A percentile compares a stretch with the other conserved stretches of the same genome.
phyloP scores from a whole-genome alignment of 495 filamentous ascomycete species.

The Aspergillus sclerotioniger region DNA sequence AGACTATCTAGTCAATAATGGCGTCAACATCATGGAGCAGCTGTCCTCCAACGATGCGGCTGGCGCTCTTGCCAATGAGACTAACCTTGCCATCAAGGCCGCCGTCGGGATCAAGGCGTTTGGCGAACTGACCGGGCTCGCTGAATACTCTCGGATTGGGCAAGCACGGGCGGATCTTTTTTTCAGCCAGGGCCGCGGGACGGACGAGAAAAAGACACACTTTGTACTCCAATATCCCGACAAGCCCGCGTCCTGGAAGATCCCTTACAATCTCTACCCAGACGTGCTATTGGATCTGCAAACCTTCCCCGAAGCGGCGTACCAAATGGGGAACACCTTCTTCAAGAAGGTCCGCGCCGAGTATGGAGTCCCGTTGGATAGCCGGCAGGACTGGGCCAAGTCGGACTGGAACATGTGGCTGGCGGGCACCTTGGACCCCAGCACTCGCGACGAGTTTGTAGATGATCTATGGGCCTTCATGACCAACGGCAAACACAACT shows the following conservation, averaged over 20 bases:
- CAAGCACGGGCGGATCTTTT: constrained; percentile 39
- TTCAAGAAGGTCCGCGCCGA: constrained; percentile 38
- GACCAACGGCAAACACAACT: constrained; percentile 46
- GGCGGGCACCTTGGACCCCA: constrained; percentile 32
- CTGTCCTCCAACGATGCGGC: constrained; percentile 56
- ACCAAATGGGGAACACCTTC: constrained; percentile 39
- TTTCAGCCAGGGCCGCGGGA: constrained; percentile 38
- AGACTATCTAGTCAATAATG: constrained; percentile 50
- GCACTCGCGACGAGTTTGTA: constrained; percentile 35
- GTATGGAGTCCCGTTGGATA: constrained; percentile 46
- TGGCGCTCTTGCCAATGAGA: constrained; percentile 51
- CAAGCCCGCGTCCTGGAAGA: constrained; percentile 37
- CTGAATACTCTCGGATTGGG: constrained; percentile 40
- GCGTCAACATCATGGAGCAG: constrained; percentile 48
- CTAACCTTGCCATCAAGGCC: constrained; percentile 57
- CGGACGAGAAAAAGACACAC: constrained; percentile 37
- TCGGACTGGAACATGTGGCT: constrained; percentile 53
- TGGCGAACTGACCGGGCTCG: constrained; percentile 38
- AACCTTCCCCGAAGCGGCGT: constrained; percentile 37
- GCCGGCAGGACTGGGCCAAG: constrained; percentile 46
- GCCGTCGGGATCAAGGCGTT: constrained; percentile 53
- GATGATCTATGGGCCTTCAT: constrained; percentile 47
- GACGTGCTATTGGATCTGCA: constrained; percentile 44
- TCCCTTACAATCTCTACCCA: constrained; percentile 46
- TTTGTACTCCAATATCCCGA: constrained; percentile 45